phyloP scores from a whole-genome alignment of 495 filamentous ascomycete species.

The Annulohypoxylon maeteangense region DNA sequence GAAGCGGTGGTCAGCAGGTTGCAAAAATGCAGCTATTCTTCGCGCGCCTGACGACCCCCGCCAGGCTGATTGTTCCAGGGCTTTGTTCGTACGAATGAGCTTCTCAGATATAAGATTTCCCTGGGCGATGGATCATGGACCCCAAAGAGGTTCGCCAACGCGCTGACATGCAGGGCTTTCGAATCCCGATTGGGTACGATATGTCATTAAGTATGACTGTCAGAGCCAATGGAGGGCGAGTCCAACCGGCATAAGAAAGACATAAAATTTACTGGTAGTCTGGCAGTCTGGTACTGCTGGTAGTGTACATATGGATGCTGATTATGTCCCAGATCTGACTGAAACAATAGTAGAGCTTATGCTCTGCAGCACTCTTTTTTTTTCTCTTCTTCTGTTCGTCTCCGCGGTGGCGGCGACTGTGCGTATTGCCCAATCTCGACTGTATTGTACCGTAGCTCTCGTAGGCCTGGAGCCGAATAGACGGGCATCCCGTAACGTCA shows the following conservation, averaged over 20 bases:
- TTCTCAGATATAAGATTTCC: slow-evolving; percentile 35
- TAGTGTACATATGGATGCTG: slow-evolving; percentile 14
- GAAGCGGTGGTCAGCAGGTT: slow-evolving; percentile 36
- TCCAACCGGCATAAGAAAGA: slow-evolving; percentile 14
- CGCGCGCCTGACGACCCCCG: slow-evolving; percentile 32
- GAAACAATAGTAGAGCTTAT: slow-evolving; percentile 45
- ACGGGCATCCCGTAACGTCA: slow-evolving; percentile 38
- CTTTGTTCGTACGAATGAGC: slow-evolving; percentile 13
- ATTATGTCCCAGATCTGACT: slow-evolving; percentile 50
- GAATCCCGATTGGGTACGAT: slow-evolving; percentile 41
- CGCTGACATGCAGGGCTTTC: slow-evolving; percentile 43
- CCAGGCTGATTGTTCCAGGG: slow-evolving; percentile 25
- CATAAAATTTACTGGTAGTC: slow-evolving; percentile 28
- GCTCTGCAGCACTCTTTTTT: slow-evolving; percentile 36
- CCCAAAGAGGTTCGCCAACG: slow-evolving; percentile 39
- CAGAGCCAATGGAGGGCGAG: slow-evolving; percentile 31
- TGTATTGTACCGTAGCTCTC: slow-evolving; percentile 30
- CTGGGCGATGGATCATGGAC: slow-evolving; percentile 39
- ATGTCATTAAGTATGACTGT: slow-evolving; percentile 32
- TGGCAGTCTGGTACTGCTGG: too few species aligned
- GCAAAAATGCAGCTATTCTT: slow-evolving; percentile 26
- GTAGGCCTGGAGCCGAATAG: slow-evolving; percentile 38
- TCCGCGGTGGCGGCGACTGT: slow-evolving; percentile 42
- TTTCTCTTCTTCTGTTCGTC: slow-evolving; percentile 30
- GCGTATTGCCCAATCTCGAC: slow-evolving; percentile 35